These are phyloP conservation scores for Daldinia sp. DNA, from an alignment of 2,329 filamentous ascomycete species.

Conservation along the genomic window DNA sequence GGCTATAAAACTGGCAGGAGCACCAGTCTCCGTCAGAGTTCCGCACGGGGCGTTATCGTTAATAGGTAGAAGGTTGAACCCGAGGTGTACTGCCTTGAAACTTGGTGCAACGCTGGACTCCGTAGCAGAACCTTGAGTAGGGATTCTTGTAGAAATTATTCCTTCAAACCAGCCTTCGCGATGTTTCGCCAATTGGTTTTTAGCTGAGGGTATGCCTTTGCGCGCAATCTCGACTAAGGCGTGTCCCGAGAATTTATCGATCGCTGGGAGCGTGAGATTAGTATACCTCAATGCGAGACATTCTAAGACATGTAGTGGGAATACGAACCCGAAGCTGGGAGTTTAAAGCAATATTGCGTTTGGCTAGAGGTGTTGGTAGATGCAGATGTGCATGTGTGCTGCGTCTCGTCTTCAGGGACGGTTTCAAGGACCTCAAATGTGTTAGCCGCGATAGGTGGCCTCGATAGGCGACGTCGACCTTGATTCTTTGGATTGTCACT, in stretches of 20 bases:
- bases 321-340: constrained; percentile 40
- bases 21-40: constrained; percentile 33
- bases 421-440: constrained; percentile 46
- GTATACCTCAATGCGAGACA: constrained; percentile 10
- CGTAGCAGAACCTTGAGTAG: constrained; percentile 18
- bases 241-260: constrained; percentile 40
- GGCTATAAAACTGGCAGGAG: constrained; percentile 55
- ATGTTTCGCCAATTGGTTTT: constrained; percentile 46
- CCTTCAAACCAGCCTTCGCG: constrained; percentile 45
- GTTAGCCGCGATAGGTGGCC: constrained; percentile 39
- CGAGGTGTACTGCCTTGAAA: constrained; percentile 53
- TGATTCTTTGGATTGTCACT: constrained; percentile 32
- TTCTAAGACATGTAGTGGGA: neutral
- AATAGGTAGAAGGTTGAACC: constrained; percentile 61
- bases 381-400: constrained; percentile 22
- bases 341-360: constrained; percentile 36
- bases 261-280: constrained; percentile 32
- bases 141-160: constrained; percentile 41
- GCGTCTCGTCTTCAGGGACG: constrained; percentile 43
- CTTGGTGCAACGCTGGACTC: constrained; percentile 19
- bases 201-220: constrained; percentile 39
- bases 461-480: constrained; percentile 35
- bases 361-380: constrained; percentile 27
- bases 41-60: constrained; percentile 41
- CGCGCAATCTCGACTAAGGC: constrained; percentile 43